Percentiles rank a stretch among this genome's conserved stretches.
These are phyloP conservation scores for Solanum piurae DNA, from an alignment of 257 asterid species.

Conservation along the genomic window DNA sequence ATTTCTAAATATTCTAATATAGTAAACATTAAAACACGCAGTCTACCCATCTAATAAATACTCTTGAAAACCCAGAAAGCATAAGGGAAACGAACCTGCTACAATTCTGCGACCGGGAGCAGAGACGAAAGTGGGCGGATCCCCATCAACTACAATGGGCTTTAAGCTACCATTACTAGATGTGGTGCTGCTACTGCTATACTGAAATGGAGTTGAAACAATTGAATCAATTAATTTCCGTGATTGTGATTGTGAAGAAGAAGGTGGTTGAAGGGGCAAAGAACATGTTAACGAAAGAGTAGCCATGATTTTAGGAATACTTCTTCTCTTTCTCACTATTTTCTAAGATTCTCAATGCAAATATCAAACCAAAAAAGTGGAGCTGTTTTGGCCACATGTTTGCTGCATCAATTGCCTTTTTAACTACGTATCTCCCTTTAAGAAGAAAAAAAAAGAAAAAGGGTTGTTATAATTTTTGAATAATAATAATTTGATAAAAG, in stretches of 20 bases:
- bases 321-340: background rate
- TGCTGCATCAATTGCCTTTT: background rate
- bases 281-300: slow-evolving; percentile 35
- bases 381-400: background rate
- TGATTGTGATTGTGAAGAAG: slow-evolving; percentile 4
- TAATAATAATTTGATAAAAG: background rate
- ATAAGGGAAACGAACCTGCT: slow-evolving; percentile 40
- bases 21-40: background rate
- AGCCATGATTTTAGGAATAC: slow-evolving; percentile 3
- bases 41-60: background rate
- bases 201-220: slow-evolving; percentile 18
- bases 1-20: background rate
- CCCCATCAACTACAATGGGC: slow-evolving; percentile 68
- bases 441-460: no score
- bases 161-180: slow-evolving; percentile 12
- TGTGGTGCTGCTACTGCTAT: background rate
- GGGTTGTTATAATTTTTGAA: no score
- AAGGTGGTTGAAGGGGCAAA: slow-evolving; percentile 32
- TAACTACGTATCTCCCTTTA: background rate
- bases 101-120: slow-evolving; percentile 91
- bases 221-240: slow-evolving; percentile 9
- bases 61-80: background rate
- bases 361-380: background rate
- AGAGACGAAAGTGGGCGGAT: slow-evolving; percentile 89
- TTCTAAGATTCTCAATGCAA: background rate